These are phyloP conservation scores for Phytophthora colocasiae DNA, from an alignment of 352 stramenopile species.

Conservation along the genomic window DNA sequence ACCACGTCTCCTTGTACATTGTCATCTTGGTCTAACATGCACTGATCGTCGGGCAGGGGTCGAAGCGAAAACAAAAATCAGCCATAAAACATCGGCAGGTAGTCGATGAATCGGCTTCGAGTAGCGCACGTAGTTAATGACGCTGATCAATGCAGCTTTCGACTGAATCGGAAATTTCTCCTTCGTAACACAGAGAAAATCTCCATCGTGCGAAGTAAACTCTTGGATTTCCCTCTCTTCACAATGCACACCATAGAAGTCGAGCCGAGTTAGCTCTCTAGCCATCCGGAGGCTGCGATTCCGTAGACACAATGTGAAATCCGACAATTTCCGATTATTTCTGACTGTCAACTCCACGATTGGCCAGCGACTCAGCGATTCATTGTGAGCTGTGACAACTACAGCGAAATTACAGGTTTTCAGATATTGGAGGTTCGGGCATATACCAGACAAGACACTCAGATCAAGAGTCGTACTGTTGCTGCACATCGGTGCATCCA, in stretches of 20 bases:
- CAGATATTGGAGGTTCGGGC: not conserved
- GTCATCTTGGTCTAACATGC: no score
- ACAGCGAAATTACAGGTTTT: not conserved
- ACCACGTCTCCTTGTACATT: no score
- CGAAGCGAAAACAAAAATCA: slow-evolving; percentile 14
- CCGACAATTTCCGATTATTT: not conserved
- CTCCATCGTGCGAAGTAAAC: not conserved
- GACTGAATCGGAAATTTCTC: not conserved
- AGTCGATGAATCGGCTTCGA: no score
- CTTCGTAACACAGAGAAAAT: not conserved
- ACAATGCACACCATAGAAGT: not conserved
- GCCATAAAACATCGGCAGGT: not conserved
- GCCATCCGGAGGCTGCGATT: not conserved
- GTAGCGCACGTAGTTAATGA: not conserved
- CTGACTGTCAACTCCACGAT: not conserved
- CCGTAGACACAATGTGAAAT: not conserved
- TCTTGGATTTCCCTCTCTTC: not conserved
- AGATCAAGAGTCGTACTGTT: not conserved
- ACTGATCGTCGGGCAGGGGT: not conserved
- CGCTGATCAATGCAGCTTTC: not conserved
- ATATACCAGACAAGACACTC: not conserved
- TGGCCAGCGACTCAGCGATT: not conserved
- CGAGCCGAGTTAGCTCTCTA: not conserved
- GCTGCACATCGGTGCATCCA: not conserved
- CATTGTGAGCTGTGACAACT: not conserved